These are phyloP conservation scores for Tetrahymena thermophila DNA, from an alignment of 73 alveolate species.

Conservation along the genomic window DNA sequence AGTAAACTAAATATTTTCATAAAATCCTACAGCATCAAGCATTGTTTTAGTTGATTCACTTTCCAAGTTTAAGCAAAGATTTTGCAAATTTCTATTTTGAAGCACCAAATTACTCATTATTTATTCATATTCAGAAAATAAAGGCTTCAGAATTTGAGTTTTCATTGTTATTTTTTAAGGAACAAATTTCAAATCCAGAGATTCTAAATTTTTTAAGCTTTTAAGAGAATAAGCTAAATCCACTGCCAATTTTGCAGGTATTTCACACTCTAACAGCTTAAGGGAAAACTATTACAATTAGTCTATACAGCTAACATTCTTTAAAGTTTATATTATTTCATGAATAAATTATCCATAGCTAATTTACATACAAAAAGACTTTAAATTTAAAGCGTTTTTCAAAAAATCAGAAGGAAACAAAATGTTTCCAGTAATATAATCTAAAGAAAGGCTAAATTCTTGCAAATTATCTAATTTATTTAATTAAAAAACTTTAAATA, in stretches of 20 bases:
- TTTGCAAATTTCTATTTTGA: background rate
- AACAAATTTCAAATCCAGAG: background rate
- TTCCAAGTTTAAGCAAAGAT: background rate
- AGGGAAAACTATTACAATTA: background rate
- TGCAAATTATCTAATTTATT: background rate
- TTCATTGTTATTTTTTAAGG: background rate
- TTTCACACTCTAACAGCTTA: background rate
- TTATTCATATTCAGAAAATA: background rate
- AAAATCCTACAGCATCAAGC: background rate
- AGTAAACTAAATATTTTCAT: background rate
- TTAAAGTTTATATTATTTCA: background rate
- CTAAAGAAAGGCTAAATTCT: background rate
- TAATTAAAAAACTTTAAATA: background rate
- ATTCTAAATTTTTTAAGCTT: background rate
- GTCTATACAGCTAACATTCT: background rate
- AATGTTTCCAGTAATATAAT: background rate
- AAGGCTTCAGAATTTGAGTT: background rate
- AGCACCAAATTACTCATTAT: background rate
- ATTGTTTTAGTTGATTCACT: background rate
- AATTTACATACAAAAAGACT: background rate
- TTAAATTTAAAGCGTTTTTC: background rate
- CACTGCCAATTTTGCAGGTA: background rate
- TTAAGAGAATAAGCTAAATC: background rate
- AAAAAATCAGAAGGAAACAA: background rate
- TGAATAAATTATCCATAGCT: background rate